phyloP scores from a whole-genome alignment of 2,329 filamentous ascomycete genomes.

The Hymenoscyphus scutula region DNA sequence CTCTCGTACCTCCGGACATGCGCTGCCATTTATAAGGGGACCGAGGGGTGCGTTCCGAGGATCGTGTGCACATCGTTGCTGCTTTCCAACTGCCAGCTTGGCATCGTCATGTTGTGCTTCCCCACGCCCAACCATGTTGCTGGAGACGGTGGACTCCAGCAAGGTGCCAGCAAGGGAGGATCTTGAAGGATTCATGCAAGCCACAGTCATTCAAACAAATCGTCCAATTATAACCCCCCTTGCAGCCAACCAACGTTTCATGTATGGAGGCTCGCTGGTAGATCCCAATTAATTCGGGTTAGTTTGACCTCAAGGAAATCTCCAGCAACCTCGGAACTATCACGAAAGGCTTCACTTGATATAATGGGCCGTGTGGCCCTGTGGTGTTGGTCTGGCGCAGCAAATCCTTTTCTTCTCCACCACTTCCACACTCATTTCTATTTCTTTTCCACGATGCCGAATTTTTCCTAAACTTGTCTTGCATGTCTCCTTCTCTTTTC shows the following conservation, averaged over 20 bases:
- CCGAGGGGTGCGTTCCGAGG: no score
- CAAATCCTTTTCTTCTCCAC: neutral
- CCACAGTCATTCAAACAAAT: neutral
- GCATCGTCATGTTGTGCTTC: conserved; percentile 1
- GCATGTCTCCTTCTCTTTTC: neutral
- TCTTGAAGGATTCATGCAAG: neutral
- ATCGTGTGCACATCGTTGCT: neutral
- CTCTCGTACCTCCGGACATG: neutral
- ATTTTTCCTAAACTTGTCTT: neutral
- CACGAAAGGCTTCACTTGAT: neutral
- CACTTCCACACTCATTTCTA: neutral
- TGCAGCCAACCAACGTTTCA: neutral
- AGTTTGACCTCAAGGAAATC: neutral
- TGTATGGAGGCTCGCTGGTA: neutral
- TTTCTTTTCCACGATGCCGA: neutral
- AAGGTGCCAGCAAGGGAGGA: neutral
- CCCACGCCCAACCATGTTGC: neutral
- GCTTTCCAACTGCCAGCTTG: neutral
- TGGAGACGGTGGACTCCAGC: no score
- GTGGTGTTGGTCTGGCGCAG: neutral
- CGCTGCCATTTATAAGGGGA: neutral
- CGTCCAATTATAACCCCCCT: neutral
- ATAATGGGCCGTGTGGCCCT: neutral
- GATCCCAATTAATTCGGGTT: neutral
- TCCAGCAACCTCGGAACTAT: neutral